These are phyloP conservation scores for Magnusiomyces sp. DNA, from an alignment of 1,139 yeast genomes.

Conservation along the genomic window DNA sequence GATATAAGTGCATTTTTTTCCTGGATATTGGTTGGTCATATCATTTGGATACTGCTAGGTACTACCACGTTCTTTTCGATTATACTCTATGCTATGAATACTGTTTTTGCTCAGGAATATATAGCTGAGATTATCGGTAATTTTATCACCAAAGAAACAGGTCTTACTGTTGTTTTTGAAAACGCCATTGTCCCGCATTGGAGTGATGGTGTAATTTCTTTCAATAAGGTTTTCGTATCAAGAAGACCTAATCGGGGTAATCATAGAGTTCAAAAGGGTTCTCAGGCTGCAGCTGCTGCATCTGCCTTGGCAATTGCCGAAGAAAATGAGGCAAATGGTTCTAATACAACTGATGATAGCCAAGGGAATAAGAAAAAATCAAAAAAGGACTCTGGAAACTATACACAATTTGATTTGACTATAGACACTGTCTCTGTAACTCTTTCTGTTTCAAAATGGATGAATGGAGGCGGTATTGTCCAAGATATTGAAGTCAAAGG, in stretches of 20 bases:
- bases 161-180: conserved; percentile 83
- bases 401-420: conserved; percentile 88
- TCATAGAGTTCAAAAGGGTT: conserved; percentile 48
- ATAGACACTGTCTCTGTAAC: conserved; percentile 80
- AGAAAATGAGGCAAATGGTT: not conserved
- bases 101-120: conserved; percentile 83
- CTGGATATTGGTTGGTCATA: conserved; percentile 85
- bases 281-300: conserved; percentile 59
- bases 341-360: conserved; percentile 18
- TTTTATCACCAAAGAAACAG: conserved; percentile 72
- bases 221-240: conserved; percentile 79
- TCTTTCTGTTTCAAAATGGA: conserved; percentile 75
- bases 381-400: conserved; percentile 58
- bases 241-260: conserved; percentile 54
- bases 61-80: conserved; percentile 86
- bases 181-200: conserved; percentile 93
- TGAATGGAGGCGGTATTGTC: conserved; percentile 80
- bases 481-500: conserved; percentile 80
- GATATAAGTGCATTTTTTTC: conserved; percentile 84
- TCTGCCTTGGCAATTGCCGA: conserved; percentile 11
- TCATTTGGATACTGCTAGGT: conserved; percentile 65
- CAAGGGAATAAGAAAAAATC: conserved; percentile 35
- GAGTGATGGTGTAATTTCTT: conserved; percentile 79
- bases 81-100: conserved; percentile 67
- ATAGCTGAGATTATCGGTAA: conserved; percentile 79